Evolutionary conservation across 768 basidiomycete genomes (phyloP), one percentile per base, ranked within the genome.

Genomic region (Lactarius sp.): DNA sequence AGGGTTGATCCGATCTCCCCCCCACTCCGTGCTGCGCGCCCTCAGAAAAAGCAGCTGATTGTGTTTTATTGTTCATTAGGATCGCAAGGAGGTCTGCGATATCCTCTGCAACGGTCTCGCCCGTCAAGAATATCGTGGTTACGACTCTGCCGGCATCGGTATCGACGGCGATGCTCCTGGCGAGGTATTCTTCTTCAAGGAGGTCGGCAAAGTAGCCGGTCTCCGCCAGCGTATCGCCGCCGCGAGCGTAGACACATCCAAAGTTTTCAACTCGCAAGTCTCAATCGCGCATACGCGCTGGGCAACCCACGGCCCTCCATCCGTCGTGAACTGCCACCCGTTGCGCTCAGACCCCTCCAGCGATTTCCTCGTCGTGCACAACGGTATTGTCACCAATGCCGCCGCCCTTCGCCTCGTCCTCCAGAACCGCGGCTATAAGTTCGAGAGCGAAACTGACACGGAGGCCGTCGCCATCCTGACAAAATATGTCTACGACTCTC

Each of bases 201-300:
- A 96, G 75, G 97, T 98, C 56, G 97, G 97, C 75, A 99, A 99
- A 76, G 97, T 99, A 59, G 88, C 88, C 51, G 87, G 88, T 33
- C 83, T 99, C 57, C 89, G 93, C 75, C 90, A 96, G 79, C 85
- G 88, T 76, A 94, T 97, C 71, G 84, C 86, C 46, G 78, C 79
- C 61, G 85, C 91, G 34, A 74, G 72, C 66, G 70, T 93, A 69
- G 83, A 96, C 74, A 86, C 89, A 63, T 77, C 81, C 72, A 94
- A 92, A 80, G 80, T 83, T 42, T 87, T 84, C 75, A 73, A 92
- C 56, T 85, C 87, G 47, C 94, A 98, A 77, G 93, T 95, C 51
- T 94, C 93, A 44, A 98, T 99, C 76, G 96, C 96, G 13, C 97
- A 99, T 78, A 99, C 97, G 13, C 92, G 97, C 68, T 99, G 97